Evolutionary conservation across 768 basidiomycete species (phyloP).

Genomic region (Hypholoma sublateritium): DNA sequence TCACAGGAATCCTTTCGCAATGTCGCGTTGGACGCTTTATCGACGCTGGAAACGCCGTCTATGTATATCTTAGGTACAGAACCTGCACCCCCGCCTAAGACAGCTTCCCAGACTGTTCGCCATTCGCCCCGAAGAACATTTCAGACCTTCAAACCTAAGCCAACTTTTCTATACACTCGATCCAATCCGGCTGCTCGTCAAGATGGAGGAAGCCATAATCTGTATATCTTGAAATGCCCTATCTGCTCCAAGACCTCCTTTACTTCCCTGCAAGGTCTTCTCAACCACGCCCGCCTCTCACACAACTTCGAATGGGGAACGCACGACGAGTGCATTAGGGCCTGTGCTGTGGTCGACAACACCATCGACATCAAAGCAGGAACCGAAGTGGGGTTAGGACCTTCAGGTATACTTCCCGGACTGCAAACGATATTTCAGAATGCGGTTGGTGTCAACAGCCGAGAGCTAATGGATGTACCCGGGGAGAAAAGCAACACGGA

Average conservation of each 20-base stretch:
- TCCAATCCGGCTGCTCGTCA: constrained; percentile 23
- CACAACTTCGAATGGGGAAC: constrained; percentile 53
- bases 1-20: constrained; percentile 32
- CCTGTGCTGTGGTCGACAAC: constrained; percentile 44
- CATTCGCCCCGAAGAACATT: constrained; percentile 17
- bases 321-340: constrained; percentile 54
- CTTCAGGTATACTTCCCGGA: constrained; percentile 43
- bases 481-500: background rate
- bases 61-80: constrained; percentile 37
- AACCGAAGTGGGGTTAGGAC: constrained; percentile 42
- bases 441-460: constrained; percentile 36
- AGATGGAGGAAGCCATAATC: constrained; percentile 20
- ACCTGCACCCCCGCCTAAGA: constrained; percentile 20
- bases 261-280: constrained; percentile 50
- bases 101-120: constrained; percentile 15
- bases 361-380: constrained; percentile 39
- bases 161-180: constrained; percentile 39
- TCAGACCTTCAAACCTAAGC: constrained; percentile 13
- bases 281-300: constrained; percentile 52
- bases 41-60: constrained; percentile 38
- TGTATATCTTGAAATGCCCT: constrained; percentile 46
- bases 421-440: constrained; percentile 48
- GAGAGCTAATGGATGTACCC: background rate
- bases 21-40: constrained; percentile 41
- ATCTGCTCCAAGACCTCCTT: constrained; percentile 44